These are phyloP conservation scores for Ophiostoma sp. DNA, from an alignment of 2,329 filamentous ascomycete species.

Conservation along the genomic window DNA sequence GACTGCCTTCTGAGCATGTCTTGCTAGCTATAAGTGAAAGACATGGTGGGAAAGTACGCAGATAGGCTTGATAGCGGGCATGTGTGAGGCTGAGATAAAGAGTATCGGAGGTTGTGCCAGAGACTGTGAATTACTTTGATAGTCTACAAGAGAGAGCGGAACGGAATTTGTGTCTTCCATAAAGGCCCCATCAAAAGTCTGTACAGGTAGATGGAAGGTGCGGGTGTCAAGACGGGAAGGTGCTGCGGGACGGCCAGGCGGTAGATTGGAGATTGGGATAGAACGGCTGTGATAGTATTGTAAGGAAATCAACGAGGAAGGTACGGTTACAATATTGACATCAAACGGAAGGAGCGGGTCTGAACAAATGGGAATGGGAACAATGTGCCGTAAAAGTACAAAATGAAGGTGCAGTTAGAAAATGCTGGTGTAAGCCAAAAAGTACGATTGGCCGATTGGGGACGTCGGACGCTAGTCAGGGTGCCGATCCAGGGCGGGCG, in stretches of 20 bases:
- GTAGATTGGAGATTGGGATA: neutral
- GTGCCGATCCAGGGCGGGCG: neutral
- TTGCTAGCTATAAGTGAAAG: neutral
- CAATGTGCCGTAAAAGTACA: neutral
- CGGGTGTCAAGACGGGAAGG: neutral
- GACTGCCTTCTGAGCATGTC: neutral
- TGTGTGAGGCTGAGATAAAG: neutral
- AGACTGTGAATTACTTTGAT: neutral
- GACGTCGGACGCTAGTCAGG: slow-evolving; percentile 13
- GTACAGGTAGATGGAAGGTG: neutral
- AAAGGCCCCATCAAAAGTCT: neutral
- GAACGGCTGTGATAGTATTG: neutral
- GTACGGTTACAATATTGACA: neutral
- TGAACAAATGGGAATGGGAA: neutral
- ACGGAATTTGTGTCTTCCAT: neutral
- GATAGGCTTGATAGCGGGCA: neutral
- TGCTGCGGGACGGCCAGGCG: neutral
- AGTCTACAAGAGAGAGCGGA: neutral
- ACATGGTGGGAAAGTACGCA: neutral
- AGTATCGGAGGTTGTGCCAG: neutral
- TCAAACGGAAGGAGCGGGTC: neutral
- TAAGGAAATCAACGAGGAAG: neutral
- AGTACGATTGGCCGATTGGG: neutral
- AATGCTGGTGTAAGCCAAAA: neutral
- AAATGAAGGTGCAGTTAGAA: too few relatives aligned